phyloP scores from a whole-genome alignment of 2,329 filamentous ascomycete genomes.

The Ceratocystis colombiana region DNA sequence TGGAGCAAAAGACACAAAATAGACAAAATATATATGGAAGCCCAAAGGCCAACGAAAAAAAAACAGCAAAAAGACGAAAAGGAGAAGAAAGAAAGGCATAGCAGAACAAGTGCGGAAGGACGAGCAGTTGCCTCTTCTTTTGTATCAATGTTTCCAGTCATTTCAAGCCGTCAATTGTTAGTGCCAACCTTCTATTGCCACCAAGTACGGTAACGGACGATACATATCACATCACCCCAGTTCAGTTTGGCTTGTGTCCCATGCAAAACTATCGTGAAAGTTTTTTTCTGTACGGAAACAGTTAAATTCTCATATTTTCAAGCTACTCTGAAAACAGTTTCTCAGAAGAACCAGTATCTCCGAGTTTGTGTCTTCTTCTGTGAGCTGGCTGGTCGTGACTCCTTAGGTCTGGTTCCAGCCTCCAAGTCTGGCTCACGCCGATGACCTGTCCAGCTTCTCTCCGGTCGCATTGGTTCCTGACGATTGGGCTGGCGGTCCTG shows the following conservation, averaged over 20 bases:
- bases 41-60: not conserved
- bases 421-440: constrained; percentile 13
- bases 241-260: not conserved
- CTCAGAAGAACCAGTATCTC: constrained; percentile 11
- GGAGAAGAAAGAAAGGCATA: not conserved
- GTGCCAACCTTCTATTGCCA: no score
- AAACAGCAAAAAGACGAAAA: not conserved
- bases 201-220: no score
- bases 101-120: not conserved
- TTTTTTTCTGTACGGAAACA: not conserved
- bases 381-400: not conserved
- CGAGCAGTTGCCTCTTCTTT: not conserved
- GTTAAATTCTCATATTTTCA: not conserved
- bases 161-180: no score
- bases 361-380: constrained; percentile 2
- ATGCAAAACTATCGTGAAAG: not conserved
- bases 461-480: constrained; percentile 9
- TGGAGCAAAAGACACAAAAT: not conserved
- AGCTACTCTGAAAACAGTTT: constrained; percentile 1
- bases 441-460: constrained; percentile 10
- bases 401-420: constrained; percentile 3
- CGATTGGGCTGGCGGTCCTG: constrained; percentile 6
- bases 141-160: not conserved
- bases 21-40: no score
- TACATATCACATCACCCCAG: no score